Percentiles rank a stretch among this genome's conserved stretches.
Evolutionary conservation across 2,329 filamentous ascomycete genomes (phyloP).

Genomic region (Sphaerulina vaccinii): DNA sequence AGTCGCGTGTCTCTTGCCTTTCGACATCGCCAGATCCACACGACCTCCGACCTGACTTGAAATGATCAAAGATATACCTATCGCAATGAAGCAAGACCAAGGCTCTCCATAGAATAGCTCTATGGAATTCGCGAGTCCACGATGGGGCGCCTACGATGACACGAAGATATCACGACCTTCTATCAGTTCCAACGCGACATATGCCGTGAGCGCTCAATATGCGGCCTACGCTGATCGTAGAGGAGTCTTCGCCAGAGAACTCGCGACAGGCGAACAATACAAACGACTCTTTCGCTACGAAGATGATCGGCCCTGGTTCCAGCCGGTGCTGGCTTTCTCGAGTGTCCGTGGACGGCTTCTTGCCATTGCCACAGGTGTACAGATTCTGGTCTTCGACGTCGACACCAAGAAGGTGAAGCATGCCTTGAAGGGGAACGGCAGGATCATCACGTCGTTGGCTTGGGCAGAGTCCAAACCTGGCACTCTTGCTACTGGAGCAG

Average conservation of each 20-base stretch:
- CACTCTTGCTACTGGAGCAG: conserved; percentile 23
- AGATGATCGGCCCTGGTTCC: conserved; percentile 14
- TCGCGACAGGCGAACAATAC: conserved; percentile 12
- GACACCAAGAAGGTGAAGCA: conserved; percentile 11
- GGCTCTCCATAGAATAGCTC: not conserved
- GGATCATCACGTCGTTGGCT: conserved; percentile 23
- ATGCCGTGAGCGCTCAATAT: conserved; percentile 24
- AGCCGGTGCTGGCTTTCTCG: conserved; percentile 24
- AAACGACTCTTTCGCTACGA: conserved; percentile 16
- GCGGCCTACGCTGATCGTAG: conserved; percentile 21
- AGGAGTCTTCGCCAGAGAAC: conserved; percentile 19
- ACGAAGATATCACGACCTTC: not conserved
- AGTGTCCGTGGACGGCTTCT: conserved; percentile 22
- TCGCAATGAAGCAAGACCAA: not conserved
- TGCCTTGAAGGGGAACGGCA: conserved; percentile 26
- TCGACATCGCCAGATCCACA: too few relatives aligned
- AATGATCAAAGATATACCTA: not conserved
- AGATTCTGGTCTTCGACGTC: conserved; percentile 27
- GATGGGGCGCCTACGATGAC: conserved; percentile 12
- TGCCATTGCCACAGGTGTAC: conserved; percentile 25
- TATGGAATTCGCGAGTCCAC: conserved; percentile 18
- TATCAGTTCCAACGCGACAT: conserved; percentile 8
- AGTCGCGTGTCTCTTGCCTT: too few relatives aligned
- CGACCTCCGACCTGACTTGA: too few relatives aligned
- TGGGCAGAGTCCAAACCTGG: conserved; percentile 20